Evolutionary conservation across 805 yeast species (phyloP), one percentile per base, ranked within the genome.

Genomic region (Suhomyces xylopsoci): DNA sequence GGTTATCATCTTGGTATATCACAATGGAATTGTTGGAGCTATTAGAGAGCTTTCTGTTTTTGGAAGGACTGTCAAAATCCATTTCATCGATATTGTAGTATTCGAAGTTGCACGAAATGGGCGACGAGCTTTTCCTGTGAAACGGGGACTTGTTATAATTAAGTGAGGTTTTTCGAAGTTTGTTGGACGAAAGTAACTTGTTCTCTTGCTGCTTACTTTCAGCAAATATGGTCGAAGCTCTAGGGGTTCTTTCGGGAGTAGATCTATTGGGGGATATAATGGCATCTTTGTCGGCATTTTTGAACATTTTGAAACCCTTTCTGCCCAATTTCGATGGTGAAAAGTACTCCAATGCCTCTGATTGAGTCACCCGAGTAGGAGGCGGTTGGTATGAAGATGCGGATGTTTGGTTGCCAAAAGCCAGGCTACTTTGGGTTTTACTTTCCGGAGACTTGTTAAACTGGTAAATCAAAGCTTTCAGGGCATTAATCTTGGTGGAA

Each of bases 301-400:
- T 72, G 55, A 71, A 68, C 68, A 70, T 63, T 53, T 68, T 70
- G 54, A 64, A 64, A 12, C 70, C 68, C 40, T 65, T 69, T 26
- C 62, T 51, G 14, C 70, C 62, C 22, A 66, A 51, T 53, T 68
- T 69, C 2, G 69, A 61, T 4, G 74, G 70, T 6, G 71, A 62
- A 51, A 62, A 57, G 40, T 59, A 51, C 43, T 47, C 49, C 10
- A 36, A 15, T 15, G 42, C 24, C 19, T 38, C 42, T 17, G 42
- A 17, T 19, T 38, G 42, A 10, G 20, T 38, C 22, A 17, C n/a
- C 9, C 24, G 42, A 17, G 24, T 38, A 17, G 20, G 42, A 14
- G 47, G 40, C 8, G 41, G 48, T 12, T 32, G 38, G 20, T 14
- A 15, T 25, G 46, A 24, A 15, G 26, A 24, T n/a, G 30, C 32